Conservation (phyloP, 495 filamentous ascomycete species). For the Jackrogersella minutella region DNA sequence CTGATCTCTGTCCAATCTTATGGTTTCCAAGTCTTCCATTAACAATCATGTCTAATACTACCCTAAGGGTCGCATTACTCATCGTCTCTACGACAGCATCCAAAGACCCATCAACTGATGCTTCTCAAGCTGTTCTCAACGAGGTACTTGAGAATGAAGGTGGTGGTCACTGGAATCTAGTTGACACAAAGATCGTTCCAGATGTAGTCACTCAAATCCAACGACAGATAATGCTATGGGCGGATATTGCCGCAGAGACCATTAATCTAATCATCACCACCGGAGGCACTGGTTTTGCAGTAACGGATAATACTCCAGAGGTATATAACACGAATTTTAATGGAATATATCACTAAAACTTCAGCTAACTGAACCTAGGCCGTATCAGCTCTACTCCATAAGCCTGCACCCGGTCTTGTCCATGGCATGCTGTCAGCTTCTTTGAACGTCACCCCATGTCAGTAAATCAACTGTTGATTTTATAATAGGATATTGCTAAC, state of each 20-base stretch:
- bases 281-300: slow-evolving; percentile 92
- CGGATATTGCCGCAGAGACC: slow-evolving; percentile 65
- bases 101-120: slow-evolving; percentile 80
- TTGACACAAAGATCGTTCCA: slow-evolving; percentile 76
- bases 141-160: slow-evolving; percentile 72
- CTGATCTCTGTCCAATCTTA: not conserved
- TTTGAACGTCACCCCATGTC: slow-evolving; percentile 86
- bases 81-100: slow-evolving; percentile 94
- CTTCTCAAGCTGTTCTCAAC: slow-evolving; percentile 67
- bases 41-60: slow-evolving; percentile 44
- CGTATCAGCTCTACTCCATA: slow-evolving; percentile 80
- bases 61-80: slow-evolving; percentile 75
- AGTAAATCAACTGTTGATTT: slow-evolving; percentile 38
- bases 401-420: slow-evolving; percentile 86
- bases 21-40: not conserved
- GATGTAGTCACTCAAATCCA: slow-evolving; percentile 82
- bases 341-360: not conserved
- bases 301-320: slow-evolving; percentile 90
- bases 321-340: slow-evolving; percentile 49
- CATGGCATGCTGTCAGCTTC: slow-evolving; percentile 95
- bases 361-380: slow-evolving; percentile 61
- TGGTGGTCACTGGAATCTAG: slow-evolving; percentile 70
- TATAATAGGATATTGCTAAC: slow-evolving; percentile 3
- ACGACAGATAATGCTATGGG: slow-evolving; percentile 69
- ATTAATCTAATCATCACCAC: slow-evolving; percentile 84